Percentiles rank a stretch among this genome's conserved stretches.
Evolutionary conservation across 1,284 basidiomycete species (phyloP).

Genomic region (Trichosporon coremiiforme): DNA sequence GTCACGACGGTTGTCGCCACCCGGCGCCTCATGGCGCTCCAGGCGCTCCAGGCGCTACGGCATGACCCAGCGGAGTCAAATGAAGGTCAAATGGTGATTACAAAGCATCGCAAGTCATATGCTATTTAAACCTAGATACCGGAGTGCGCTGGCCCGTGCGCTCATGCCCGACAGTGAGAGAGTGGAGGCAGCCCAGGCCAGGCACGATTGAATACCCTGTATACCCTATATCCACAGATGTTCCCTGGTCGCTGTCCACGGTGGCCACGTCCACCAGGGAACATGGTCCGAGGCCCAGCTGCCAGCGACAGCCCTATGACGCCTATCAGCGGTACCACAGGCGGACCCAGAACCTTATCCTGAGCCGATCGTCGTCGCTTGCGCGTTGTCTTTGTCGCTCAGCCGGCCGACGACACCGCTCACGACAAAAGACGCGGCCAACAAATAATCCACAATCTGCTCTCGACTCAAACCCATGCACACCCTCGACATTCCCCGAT

Average conservation of each 20-base stretch:
- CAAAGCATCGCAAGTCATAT: neutral
- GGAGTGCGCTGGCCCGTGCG: neutral
- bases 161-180: neutral
- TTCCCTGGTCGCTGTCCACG: neutral
- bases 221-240: constrained; percentile 4
- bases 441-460: neutral
- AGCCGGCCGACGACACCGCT: neutral
- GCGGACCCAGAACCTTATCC: constrained; percentile 9
- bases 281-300: neutral
- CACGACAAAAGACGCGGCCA: neutral
- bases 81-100: constrained; percentile 2
- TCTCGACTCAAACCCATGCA: neutral
- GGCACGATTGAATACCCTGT: neutral
- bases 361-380: constrained; percentile 1
- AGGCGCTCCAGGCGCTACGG: neutral
- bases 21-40: neutral
- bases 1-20: constrained; percentile 10
- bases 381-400: constrained; percentile 10
- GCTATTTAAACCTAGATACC: neutral
- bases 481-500: neutral
- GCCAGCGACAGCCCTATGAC: neutral
- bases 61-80: neutral
- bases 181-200: neutral
- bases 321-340: neutral
- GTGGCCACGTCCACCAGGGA: constrained; percentile 11